phyloP scores from a whole-genome alignment of 2,329 filamentous ascomycete genomes.

The Blastomyces percursus region DNA sequence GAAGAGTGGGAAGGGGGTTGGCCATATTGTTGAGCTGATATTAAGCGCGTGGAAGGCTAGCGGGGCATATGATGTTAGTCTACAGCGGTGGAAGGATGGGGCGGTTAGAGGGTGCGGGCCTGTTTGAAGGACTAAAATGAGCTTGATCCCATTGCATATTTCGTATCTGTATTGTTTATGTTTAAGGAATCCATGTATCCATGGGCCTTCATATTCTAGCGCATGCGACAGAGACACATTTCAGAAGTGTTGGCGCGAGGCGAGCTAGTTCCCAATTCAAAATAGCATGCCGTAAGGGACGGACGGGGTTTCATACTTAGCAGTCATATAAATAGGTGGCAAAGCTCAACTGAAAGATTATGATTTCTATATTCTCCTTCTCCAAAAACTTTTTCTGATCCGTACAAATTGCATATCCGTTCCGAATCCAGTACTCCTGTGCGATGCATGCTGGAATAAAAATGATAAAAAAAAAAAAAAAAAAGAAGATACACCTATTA shows the following conservation, averaged over 20 bases:
- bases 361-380: neutral
- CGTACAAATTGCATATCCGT: neutral
- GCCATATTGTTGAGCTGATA: conserved; percentile 79
- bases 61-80: conserved; percentile 50
- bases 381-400: neutral
- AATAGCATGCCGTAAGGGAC: neutral
- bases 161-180: neutral
- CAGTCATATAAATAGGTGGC: neutral
- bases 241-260: neutral
- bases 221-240: neutral
- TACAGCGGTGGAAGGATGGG: conserved; percentile 36
- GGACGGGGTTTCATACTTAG: no score
- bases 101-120: conserved; percentile 28
- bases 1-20: conserved; percentile 77
- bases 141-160: neutral
- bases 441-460: neutral
- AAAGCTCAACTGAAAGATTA: neutral
- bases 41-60: conserved; percentile 86
- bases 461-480: neutral
- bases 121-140: conserved; percentile 9
- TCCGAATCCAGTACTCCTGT: neutral
- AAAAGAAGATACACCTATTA: no score
- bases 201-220: neutral
- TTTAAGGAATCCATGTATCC: neutral
- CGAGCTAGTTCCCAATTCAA: neutral